Conservation (phyloP, 306 rosid genomes). For the Cicer chorassanicum region DNA sequence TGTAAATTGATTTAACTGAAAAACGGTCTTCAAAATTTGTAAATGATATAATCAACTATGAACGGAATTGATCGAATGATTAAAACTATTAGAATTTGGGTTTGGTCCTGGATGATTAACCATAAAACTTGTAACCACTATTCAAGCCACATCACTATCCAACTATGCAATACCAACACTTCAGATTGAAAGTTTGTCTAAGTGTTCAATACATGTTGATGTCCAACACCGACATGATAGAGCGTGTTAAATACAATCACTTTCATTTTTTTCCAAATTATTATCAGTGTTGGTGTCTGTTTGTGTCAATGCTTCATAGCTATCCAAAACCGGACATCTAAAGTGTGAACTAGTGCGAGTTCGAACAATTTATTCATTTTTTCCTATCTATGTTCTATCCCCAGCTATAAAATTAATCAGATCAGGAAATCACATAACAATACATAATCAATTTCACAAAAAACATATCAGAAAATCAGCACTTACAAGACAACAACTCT, state of each 20-base stretch:
- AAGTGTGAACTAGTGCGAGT: not conserved
- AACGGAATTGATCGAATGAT: not conserved
- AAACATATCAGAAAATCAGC: slow-evolving; percentile 36
- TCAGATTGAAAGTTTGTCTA: too few relatives aligned
- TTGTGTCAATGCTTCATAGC: too few relatives aligned
- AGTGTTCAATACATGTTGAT: too few relatives aligned
- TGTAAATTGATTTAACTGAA: slow-evolving; percentile 23
- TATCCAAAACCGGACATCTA: not conserved
- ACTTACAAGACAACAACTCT: slow-evolving; percentile 79
- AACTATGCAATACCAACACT: too few relatives aligned
- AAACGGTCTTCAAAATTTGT: not conserved
- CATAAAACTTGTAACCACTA: not conserved
- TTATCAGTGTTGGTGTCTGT: too few relatives aligned
- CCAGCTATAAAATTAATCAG: not conserved
- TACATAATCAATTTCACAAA: not conserved
- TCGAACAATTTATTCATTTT: not conserved
- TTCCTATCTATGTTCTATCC: not conserved
- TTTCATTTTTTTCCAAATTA: too few relatives aligned
- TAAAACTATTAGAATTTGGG: not conserved
- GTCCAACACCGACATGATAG: too few relatives aligned
- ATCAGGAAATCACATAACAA: not conserved
- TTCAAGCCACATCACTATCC: not conserved
- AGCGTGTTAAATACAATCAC: too few relatives aligned
- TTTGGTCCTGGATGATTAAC: not conserved
- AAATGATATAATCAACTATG: not conserved